A percentile compares a stretch with the other conserved stretches of the same genome.
These are phyloP conservation scores for Lagenidium giganteum DNA, from an alignment of 352 stramenopile species.

Conservation along the genomic window DNA sequence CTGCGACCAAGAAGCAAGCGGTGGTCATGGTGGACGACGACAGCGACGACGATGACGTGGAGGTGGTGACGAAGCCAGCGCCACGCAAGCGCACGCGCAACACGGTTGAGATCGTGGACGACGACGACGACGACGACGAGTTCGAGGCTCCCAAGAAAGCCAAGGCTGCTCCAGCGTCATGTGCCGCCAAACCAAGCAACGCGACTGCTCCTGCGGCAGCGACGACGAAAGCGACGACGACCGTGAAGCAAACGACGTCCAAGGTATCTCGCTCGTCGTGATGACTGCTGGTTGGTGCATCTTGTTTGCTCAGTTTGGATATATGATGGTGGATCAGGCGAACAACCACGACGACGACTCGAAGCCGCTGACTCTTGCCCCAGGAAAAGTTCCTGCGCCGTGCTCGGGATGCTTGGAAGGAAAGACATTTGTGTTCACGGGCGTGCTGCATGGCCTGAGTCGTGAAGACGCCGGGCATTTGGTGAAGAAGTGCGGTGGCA, in stretches of 20 bases:
- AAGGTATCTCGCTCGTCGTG: background rate
- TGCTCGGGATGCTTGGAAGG: slow-evolving; percentile 68
- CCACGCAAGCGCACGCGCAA: slow-evolving; percentile 32
- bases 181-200: background rate
- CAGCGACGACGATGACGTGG: slow-evolving; percentile 38
- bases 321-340: slow-evolving; percentile 1
- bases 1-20: slow-evolving; percentile 32
- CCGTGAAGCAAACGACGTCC: background rate
- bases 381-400: slow-evolving; percentile 44
- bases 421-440: slow-evolving; percentile 74
- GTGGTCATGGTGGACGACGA: slow-evolving; percentile 52
- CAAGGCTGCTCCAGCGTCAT: background rate
- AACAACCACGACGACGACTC: slow-evolving; percentile 8
- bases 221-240: background rate
- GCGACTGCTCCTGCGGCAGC: background rate
- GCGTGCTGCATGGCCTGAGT: slow-evolving; percentile 47
- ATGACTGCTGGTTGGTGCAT: too few species aligned
- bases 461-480: slow-evolving; percentile 69
- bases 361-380: slow-evolving; percentile 14
- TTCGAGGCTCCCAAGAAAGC: slow-evolving; percentile 10
- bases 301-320: background rate
- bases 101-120: slow-evolving; percentile 18
- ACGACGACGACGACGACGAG: slow-evolving; percentile 17
- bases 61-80: slow-evolving; percentile 10
- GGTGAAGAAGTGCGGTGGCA: slow-evolving; percentile 73